A percentile compares a stretch with the other conserved stretches of the same genome.
Conservation (phyloP, 768 basidiomycete genomes). For the Russula sp. region DNA sequence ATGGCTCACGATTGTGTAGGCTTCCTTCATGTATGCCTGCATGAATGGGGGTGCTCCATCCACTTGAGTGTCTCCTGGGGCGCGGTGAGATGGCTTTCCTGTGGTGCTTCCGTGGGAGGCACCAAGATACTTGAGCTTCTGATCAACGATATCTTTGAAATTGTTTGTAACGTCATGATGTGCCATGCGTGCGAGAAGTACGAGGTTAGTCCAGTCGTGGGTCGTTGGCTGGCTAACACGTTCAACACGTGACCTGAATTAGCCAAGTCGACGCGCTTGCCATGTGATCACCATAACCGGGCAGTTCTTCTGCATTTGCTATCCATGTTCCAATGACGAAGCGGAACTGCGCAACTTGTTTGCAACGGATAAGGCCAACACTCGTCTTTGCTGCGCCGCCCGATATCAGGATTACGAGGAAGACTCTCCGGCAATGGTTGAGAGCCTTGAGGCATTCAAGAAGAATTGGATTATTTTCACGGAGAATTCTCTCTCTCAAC, state of each 20-base stretch:
- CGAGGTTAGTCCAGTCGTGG: neutral
- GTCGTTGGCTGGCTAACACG: neutral
- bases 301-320: neutral
- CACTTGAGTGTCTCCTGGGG: slow-evolving; percentile 11
- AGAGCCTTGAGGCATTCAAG: slow-evolving; percentile 49
- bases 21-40: slow-evolving; percentile 68
- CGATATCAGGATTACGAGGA: slow-evolving; percentile 44
- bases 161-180: slow-evolving; percentile 13
- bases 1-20: slow-evolving; percentile 54
- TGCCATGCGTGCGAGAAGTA: neutral
- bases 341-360: slow-evolving; percentile 47
- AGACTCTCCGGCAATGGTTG: slow-evolving; percentile 42
- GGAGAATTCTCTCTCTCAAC: slow-evolving; percentile 52
- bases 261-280: neutral
- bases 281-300: neutral
- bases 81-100: neutral
- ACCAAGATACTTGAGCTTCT: slow-evolving; percentile 3
- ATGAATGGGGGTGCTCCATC: slow-evolving; percentile 32
- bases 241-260: slow-evolving; percentile 1
- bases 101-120: slow-evolving; percentile 2
- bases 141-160: slow-evolving; percentile 10
- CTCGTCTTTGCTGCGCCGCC: slow-evolving; percentile 43
- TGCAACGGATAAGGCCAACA: slow-evolving; percentile 43
- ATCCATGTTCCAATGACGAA: slow-evolving; percentile 39
- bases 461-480: slow-evolving; percentile 59